phyloP scores from a whole-genome alignment of 257 asterid species.

The Cinchona pubescens region DNA sequence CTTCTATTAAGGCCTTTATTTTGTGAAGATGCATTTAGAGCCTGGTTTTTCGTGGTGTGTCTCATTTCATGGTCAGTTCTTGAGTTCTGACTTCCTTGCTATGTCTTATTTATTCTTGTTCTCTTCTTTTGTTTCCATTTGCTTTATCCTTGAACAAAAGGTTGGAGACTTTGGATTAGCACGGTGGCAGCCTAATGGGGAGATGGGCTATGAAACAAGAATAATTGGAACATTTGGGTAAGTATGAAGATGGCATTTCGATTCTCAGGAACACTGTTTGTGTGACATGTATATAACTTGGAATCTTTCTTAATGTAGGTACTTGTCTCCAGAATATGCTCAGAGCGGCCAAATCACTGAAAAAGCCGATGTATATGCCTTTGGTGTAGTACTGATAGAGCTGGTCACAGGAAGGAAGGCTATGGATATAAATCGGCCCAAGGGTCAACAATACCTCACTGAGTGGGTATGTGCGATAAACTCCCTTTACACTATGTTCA shows the following conservation, averaged over 20 bases:
- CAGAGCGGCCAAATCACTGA: constrained; percentile 80
- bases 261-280: background rate
- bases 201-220: constrained; percentile 50
- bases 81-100: background rate
- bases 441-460: constrained; percentile 76
- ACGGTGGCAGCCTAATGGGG: constrained; percentile 65
- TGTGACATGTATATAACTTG: background rate
- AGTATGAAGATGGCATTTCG: background rate
- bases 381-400: constrained; percentile 76
- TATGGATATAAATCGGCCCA: constrained; percentile 65
- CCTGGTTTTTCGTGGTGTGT: background rate
- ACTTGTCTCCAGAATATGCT: constrained; percentile 89
- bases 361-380: constrained; percentile 75
- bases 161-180: constrained; percentile 95
- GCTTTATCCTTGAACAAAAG: constrained; percentile 29
- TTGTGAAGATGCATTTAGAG: background rate
- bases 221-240: constrained; percentile 86
- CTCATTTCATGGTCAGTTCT: background rate
- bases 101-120: background rate
- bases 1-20: background rate
- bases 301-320: constrained; percentile 26
- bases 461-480: constrained; percentile 65
- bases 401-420: constrained; percentile 85
- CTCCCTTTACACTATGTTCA: background rate
- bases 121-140: background rate